These are phyloP conservation scores for Pinus albicaulis DNA, from an alignment of 75 land plant species.

Conservation along the genomic window DNA sequence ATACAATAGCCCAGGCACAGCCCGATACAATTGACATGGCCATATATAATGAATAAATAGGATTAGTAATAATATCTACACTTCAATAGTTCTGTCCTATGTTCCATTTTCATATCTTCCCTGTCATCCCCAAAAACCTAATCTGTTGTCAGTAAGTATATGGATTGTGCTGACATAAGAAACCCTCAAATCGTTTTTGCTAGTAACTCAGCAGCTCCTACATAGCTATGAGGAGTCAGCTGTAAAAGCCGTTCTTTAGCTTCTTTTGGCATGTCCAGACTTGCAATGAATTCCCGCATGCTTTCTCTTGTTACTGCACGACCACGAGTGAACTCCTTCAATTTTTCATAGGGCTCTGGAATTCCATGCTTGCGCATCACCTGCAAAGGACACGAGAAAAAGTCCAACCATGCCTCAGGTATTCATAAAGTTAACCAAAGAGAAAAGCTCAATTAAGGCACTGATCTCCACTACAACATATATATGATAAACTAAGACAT, in stretches of 20 bases:
- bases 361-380: conserved; percentile 83
- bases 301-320: conserved; percentile 60
- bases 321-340: conserved; percentile 88
- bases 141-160: not conserved
- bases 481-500: too few species aligned
- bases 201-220: conserved; percentile 67
- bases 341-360: conserved; percentile 91
- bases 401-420: not conserved
- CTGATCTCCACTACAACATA: too few species aligned
- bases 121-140: not conserved
- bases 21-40: too few species aligned
- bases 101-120: not conserved
- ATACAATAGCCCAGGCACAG: too few species aligned
- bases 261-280: conserved; percentile 68
- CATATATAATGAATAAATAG: too few species aligned
- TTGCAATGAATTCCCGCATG: conserved; percentile 52
- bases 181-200: conserved; percentile 35
- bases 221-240: conserved; percentile 65
- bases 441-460: not conserved
- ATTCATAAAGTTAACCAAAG: not conserved
- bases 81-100: not conserved
- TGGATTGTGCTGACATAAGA: not conserved
- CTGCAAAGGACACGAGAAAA: conserved; percentile 17
- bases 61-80: not conserved
- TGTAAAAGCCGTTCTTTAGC: conserved; percentile 50